These are phyloP conservation scores for Saitozyma podzolica DNA, from an alignment of 768 basidiomycete species.

Conservation along the genomic window DNA sequence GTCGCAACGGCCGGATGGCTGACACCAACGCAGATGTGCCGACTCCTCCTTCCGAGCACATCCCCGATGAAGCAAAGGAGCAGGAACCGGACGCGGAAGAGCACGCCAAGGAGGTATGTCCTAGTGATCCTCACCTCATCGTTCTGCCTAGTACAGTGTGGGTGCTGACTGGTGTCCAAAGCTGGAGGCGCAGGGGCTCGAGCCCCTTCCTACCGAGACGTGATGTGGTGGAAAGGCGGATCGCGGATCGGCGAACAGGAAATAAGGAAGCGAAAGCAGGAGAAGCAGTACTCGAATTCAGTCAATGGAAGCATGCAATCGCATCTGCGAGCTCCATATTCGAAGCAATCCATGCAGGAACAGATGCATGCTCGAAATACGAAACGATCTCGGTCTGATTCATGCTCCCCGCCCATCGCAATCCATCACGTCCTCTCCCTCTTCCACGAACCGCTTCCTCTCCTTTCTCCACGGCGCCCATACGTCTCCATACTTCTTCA, in stretches of 20 bases:
- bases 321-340: neutral
- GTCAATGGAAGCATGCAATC: neutral
- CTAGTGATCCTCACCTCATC: neutral
- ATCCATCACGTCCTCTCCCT: constrained; percentile 49
- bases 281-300: neutral
- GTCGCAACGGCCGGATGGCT: too few relatives aligned
- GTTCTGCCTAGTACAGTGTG: neutral
- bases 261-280: neutral
- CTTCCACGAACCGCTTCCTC: constrained; percentile 54
- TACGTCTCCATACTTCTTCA: constrained; percentile 80
- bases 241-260: neutral
- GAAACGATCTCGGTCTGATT: neutral
- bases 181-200: constrained; percentile 43
- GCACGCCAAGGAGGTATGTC: constrained; percentile 35
- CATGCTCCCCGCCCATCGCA: constrained; percentile 39
- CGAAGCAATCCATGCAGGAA: neutral
- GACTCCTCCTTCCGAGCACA: constrained; percentile 31
- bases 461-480: constrained; percentile 87
- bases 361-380: neutral
- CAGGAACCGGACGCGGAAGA: constrained; percentile 45
- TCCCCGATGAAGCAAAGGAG: constrained; percentile 36
- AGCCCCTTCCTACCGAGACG: constrained; percentile 38
- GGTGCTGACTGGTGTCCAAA: constrained; percentile 9
- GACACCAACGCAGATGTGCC: neutral
- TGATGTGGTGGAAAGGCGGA: too few relatives aligned